Conservation (phyloP, 768 basidiomycete species). For the Boletus patriciae region DNA sequence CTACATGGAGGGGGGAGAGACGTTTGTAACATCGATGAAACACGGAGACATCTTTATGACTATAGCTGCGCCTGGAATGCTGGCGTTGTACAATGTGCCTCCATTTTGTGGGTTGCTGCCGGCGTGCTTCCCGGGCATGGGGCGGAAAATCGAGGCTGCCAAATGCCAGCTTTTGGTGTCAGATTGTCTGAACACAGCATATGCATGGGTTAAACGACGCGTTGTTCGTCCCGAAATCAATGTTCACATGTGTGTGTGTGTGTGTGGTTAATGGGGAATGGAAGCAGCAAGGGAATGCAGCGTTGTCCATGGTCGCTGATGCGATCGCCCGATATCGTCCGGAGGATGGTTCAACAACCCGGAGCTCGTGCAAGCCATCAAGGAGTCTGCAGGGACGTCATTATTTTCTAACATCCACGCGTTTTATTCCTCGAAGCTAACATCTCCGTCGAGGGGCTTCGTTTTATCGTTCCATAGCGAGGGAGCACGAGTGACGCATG, state of each 20-base stretch:
- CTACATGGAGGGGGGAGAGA: constrained; percentile 4
- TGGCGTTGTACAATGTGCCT: constrained; percentile 6
- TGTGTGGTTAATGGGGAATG: not conserved
- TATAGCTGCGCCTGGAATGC: not conserved
- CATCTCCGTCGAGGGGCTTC: constrained; percentile 33
- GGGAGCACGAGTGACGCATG: not conserved
- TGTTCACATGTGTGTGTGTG: no score
- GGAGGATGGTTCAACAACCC: not conserved
- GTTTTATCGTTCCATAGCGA: not conserved
- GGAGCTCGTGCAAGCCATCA: constrained; percentile 14
- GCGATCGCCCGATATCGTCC: constrained; percentile 8
- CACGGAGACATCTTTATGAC: constrained; percentile 6
- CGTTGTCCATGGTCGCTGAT: constrained; percentile 18
- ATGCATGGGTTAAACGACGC: constrained; percentile 7
- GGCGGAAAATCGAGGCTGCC: no score
- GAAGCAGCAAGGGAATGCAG: constrained; percentile 10
- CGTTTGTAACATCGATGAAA: constrained; percentile 9
- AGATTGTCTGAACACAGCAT: constrained; percentile 13
- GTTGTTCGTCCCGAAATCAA: not conserved
- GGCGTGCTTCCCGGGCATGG: no score
- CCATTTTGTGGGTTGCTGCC: constrained; percentile 15
- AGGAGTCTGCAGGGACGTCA: constrained; percentile 15
- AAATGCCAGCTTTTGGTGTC: no score
- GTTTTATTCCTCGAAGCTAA: not conserved
- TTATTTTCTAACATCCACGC: not conserved